A percentile compares a stretch with the other conserved stretches of the same genome.
Evolutionary conservation across 2,329 filamentous ascomycete genomes (phyloP).

Genomic region (Verticillium tricorpus): DNA sequence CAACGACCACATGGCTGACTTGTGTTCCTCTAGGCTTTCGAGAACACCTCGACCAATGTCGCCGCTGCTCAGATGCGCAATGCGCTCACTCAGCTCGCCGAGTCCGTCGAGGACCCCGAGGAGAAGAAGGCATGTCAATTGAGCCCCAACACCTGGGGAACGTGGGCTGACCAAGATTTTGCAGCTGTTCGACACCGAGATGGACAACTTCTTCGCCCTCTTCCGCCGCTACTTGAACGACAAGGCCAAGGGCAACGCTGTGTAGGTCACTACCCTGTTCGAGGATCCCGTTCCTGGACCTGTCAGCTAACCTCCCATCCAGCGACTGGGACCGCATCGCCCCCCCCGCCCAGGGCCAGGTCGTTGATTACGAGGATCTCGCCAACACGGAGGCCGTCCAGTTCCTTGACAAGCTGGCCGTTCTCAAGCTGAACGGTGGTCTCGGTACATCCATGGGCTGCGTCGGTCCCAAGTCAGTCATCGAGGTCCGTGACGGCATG

Average conservation of each 20-base stretch:
- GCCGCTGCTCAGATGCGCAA: slow-evolving; percentile 99
- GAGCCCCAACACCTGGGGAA: background rate
- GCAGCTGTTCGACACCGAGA: slow-evolving; percentile 94
- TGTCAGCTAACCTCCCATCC: slow-evolving; percentile 13
- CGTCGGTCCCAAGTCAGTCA: slow-evolving; percentile 98
- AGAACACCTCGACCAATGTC: slow-evolving; percentile 98
- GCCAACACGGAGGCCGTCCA: slow-evolving; percentile 85
- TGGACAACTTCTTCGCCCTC: slow-evolving; percentile 99
- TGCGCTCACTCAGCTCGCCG: slow-evolving; percentile 84
- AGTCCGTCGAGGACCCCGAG: slow-evolving; percentile 78
- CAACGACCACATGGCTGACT: background rate
- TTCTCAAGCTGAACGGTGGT: slow-evolving; percentile 98
- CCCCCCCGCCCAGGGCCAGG: slow-evolving; percentile 87
- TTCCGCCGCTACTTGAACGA: slow-evolving; percentile 98
- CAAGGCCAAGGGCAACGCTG: slow-evolving; percentile 94
- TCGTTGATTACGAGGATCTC: slow-evolving; percentile 90
- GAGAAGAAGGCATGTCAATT: slow-evolving; percentile 68
- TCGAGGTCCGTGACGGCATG: slow-evolving; percentile 99
- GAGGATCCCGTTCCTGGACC: background rate
- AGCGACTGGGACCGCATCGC: slow-evolving; percentile 97
- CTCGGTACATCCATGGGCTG: slow-evolving; percentile 99
- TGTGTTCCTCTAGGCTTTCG: slow-evolving; percentile 69
- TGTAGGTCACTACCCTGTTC: slow-evolving; percentile 46
- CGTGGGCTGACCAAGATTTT: slow-evolving; percentile 10
- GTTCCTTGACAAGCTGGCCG: slow-evolving; percentile 95